Conservation (phyloP, 2,329 filamentous ascomycete species). For the Exophiala sp. region DNA sequence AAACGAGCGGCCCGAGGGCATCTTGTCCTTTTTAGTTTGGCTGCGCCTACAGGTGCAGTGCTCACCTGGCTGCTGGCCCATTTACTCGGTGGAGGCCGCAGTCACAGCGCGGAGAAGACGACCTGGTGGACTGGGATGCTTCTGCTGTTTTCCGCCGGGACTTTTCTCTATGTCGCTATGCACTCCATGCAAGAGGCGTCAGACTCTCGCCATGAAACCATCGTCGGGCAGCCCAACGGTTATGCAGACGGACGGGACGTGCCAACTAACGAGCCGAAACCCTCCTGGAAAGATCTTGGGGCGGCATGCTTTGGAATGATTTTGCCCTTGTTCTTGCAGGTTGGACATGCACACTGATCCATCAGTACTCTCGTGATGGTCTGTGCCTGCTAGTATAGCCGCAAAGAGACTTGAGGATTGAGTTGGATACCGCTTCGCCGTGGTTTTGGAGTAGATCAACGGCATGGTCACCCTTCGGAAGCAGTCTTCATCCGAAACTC, state of each 20-base stretch:
- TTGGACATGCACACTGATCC: constrained; percentile 43
- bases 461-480: too few relatives aligned
- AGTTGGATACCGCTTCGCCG: too few relatives aligned
- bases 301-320: constrained; percentile 46
- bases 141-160: constrained; percentile 89
- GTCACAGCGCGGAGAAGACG: constrained; percentile 55
- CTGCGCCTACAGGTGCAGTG: constrained; percentile 79
- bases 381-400: not conserved
- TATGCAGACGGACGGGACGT: constrained; percentile 38
- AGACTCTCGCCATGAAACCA: constrained; percentile 35
- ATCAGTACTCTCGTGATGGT: not conserved
- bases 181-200: constrained; percentile 81
- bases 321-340: constrained; percentile 43
- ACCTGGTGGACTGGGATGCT: constrained; percentile 90
- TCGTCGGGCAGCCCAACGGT: constrained; percentile 39
- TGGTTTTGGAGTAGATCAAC: too few relatives aligned
- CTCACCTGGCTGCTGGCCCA: constrained; percentile 75
- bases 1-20: constrained; percentile 80
- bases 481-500: too few relatives aligned
- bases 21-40: constrained; percentile 82
- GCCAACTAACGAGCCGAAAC: constrained; percentile 30
- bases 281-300: constrained; percentile 42
- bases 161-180: constrained; percentile 98
- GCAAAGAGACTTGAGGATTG: not conserved
- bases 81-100: constrained; percentile 52